Base-by-base conservation (phyloP, 768 basidiomycete genomes). In the Vishniacozyma victoriae region DNA sequence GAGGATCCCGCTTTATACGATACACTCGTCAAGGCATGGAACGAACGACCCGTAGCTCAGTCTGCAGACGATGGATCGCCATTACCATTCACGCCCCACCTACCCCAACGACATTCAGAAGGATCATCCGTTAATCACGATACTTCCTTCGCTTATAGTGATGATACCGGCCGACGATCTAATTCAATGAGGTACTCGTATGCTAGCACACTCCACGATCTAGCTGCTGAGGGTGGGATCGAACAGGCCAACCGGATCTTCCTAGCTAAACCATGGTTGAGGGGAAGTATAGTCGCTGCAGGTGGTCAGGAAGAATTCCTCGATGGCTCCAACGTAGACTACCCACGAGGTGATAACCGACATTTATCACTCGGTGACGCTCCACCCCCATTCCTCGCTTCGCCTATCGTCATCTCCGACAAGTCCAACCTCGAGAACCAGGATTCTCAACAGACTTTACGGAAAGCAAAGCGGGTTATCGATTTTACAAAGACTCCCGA, bases 1-100 rank as follows among this genome's bases (percentile, higher is more conserved):
- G 63, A 65, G 40, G 60, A 65, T 52, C 63, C 63, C 6, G 46
- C 41, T 24, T 57, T 65, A 18, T 65, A 59, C 31, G 40, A 52
- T 16, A 49, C 31, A 7, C 36, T 65, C 7, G 49, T 46, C 20
- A 55, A 59, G 41, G 63, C 63, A 2, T 65, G 63, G 63, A 59
- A 60, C 39, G 48, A 52, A 22, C 35, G 57, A 46, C 52, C 52
- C 13, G 29, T 33, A 9, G 29, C 29, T n/a, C 9, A 9, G 9
- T 9, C 29, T n/a, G 29, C 29, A 33, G n/a, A 9, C 9, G n/a
- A 9, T 9, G 9, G 9, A n/a, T 33, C 29, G 9, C 29, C 29
- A 9, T n/a, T 33, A 9, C 29, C 29, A 9, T n/a, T 9, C 29
- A 33, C 29, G 9, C 29, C 29, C 29, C 9, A 33, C n/a, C n/a